phyloP scores from a whole-genome alignment of 2,329 filamentous ascomycete genomes.

The Lomentospora prolificans region DNA sequence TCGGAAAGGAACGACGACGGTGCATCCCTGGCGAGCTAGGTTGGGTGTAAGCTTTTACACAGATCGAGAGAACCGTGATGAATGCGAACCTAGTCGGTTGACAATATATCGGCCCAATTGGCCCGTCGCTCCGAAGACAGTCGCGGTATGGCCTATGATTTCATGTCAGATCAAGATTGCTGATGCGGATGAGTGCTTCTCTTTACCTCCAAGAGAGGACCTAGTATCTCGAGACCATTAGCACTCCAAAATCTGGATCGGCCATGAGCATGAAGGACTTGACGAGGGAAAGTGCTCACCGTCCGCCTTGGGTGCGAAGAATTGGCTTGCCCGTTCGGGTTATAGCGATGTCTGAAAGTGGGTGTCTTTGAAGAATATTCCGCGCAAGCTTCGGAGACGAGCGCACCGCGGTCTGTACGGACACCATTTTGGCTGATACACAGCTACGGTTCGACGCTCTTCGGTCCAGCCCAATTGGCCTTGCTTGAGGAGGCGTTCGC shows the following conservation, averaged over 20 bases:
- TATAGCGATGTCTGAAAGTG: constrained; percentile 76
- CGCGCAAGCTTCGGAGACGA: constrained; percentile 36
- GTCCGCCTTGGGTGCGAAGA: constrained; percentile 77
- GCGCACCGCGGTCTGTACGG: constrained; percentile 47
- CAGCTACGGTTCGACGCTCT: background rate
- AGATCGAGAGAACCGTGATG: background rate
- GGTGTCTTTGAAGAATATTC: constrained; percentile 40
- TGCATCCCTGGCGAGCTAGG: constrained; percentile 82
- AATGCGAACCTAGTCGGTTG: constrained; percentile 65
- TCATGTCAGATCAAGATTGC: constrained; percentile 17
- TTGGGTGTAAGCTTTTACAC: constrained; percentile 10
- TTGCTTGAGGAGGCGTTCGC: background rate
- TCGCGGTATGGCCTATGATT: constrained; percentile 77
- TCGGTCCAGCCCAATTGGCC: constrained; percentile 13
- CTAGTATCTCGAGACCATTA: constrained; percentile 38
- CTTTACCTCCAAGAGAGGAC: constrained; percentile 74
- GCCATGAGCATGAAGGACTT: constrained; percentile 4
- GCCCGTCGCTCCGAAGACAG: constrained; percentile 94
- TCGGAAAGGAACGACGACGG: constrained; percentile 83
- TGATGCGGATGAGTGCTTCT: constrained; percentile 10
- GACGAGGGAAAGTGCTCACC: constrained; percentile 44
- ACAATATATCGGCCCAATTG: constrained; percentile 96
- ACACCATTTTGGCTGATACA: constrained; percentile 35
- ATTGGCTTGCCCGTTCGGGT: constrained; percentile 95
- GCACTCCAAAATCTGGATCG: constrained; percentile 8